Base-by-base conservation (phyloP, 306 rosid species). In the Quillaja saponaria region DNA sequence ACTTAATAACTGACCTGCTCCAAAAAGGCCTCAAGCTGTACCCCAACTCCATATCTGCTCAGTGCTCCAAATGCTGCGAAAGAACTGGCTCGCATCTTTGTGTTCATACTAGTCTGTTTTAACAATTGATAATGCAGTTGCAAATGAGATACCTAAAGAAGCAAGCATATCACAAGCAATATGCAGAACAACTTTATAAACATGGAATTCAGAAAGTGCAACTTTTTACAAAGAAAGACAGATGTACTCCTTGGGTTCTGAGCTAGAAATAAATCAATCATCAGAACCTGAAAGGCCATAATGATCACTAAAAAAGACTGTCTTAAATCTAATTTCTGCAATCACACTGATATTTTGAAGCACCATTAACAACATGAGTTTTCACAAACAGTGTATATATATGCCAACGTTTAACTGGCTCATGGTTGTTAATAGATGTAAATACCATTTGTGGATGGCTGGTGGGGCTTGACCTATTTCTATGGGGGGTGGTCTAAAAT, bases 21-120 rank as follows among this genome's bases (percentile, higher is more conserved):
- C 60, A 86, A 74, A 82, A 86, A 91, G 39, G 87, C 77, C 75
- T 91, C 98, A 21, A 62, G 80, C 64, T 75, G 96, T 53, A 76
- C 66, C 64, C 95, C 86, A 33, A 49, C 70, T 68, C 92, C 95
- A 60, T 77, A 88, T 61, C 55, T 84, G 79, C 92, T 80, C 47
- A 91, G 85, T 34, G 78, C 85, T 68, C 98, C 98, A 84, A 91
- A 88, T 51, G 88, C 96, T 17, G 96, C 87, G 71, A 86, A 91
- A 62, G 96, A 95, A 81, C 80, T 82, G 68, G 92, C 90, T 61
- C 96, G 85, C 91, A 91, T 91, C 76, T 77, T 83, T 15, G 80
- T 49, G 60, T 84, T 76, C 88, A 79, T 61, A 76, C 87, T 78
- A 55, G 80, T 72, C 98, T 91, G 81, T 69, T 48, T 63, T 47